phyloP scores from a whole-genome alignment of 2,329 filamentous ascomycete genomes.

The Neurospora sp. region DNA sequence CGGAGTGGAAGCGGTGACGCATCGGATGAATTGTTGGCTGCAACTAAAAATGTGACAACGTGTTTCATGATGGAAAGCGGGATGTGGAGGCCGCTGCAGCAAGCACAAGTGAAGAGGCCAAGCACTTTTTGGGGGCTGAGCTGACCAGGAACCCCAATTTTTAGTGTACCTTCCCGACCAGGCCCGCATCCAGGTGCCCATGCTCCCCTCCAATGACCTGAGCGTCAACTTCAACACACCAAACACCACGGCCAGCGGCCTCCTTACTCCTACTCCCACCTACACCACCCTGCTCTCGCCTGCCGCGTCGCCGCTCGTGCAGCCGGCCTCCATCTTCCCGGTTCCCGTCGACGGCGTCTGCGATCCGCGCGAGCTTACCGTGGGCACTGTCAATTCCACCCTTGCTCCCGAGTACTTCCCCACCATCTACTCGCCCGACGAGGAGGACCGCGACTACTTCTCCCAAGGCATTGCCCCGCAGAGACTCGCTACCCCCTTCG shows the following conservation, averaged over 20 bases:
- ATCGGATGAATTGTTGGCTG: background rate
- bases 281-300: conserved; percentile 62
- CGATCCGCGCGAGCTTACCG: conserved; percentile 81
- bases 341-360: conserved; percentile 73
- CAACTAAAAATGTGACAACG: background rate
- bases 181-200: conserved; percentile 32
- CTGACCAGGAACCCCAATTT: conserved; percentile 24
- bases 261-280: conserved; percentile 52
- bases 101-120: background rate
- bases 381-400: conserved; percentile 44
- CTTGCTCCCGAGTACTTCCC: conserved; percentile 54
- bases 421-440: conserved; percentile 50
- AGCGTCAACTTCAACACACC: conserved; percentile 23
- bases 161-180: conserved; percentile 34
- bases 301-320: conserved; percentile 73
- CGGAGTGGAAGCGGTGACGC: background rate
- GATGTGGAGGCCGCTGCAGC: background rate
- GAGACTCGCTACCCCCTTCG: conserved; percentile 27
- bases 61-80: background rate
- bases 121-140: conserved; percentile 10
- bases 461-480: background rate
- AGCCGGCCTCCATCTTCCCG: conserved; percentile 57
- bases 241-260: conserved; percentile 53
- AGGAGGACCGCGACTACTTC: conserved; percentile 40
- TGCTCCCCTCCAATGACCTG: conserved; percentile 36